Evolutionary conservation across 78 protist species (phyloP), one percentile per base, ranked within the genome.

Genomic region (Acrasis kona): DNA sequence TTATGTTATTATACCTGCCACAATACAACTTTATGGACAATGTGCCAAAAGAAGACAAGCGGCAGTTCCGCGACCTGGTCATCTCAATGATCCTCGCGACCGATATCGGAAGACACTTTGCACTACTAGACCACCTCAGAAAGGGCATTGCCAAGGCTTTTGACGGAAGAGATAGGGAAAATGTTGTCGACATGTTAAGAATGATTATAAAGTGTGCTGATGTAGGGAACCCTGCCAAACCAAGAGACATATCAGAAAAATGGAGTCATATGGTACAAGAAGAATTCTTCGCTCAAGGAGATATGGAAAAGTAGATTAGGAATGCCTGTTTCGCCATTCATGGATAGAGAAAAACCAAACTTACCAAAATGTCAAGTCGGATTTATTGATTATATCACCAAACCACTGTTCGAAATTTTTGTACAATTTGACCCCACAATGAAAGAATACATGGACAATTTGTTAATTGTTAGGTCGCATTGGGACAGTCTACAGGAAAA

Each of bases 91-190:
- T 84, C 78, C 74, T 84, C 41, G 2, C 81, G 12, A 84, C 89
- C 1, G 89, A 84, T 72, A 84, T 84, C 85, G 65, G 76, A n/a
- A 70, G 40, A n/a, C 89, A 84, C 65, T 74, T 72, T 7, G 78
- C 77, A 38, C 50, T 84, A 10, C 12, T 79, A 39, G 19, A 69
- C 8, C 2, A 30, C 61, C 73, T 79, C 74, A 65, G 77, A 10
- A 7, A 58, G 38, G 35, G 76, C 12, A 19, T 84, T 10, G 34
- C 36, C 7, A 69, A 65, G 9, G 8, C 42, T 30, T 70, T 74
- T 9, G 36, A 65, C 71, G 8, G 41, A 29, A 4, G 1, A 12
- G 36, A 50, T 70, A 35, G 27, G 66, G 78, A 74, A 5, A 78
- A 70, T 74, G 10, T 40, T 57, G 2, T 2, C 38, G 29, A 70